Evolutionary conservation across 2,329 filamentous ascomycete species (phyloP).

Genomic region (Penicillium sp.): DNA sequence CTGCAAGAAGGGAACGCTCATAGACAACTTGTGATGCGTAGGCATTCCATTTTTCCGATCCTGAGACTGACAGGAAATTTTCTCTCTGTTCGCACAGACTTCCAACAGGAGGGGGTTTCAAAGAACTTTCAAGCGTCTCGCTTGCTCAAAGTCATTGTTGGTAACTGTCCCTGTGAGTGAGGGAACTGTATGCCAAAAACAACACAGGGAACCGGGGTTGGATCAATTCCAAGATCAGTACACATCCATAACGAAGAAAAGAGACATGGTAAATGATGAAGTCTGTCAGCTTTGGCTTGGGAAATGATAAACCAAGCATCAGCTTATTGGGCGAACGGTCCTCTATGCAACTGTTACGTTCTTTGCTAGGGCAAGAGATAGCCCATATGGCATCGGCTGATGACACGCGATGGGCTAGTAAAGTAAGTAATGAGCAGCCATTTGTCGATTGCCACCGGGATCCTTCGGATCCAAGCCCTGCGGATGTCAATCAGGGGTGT

Average conservation of each 20-base stretch:
- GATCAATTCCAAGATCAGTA: background rate
- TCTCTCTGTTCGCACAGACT: slow-evolving; percentile 3
- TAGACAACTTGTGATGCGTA: slow-evolving; percentile 3
- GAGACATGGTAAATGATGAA: slow-evolving; percentile 5
- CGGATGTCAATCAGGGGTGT: slow-evolving; percentile 15
- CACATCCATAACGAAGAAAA: background rate
- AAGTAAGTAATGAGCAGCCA: slow-evolving; percentile 9
- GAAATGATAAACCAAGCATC: slow-evolving; percentile 8
- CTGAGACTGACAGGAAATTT: background rate
- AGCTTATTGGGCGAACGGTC: slow-evolving; percentile 11
- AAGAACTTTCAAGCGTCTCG: background rate
- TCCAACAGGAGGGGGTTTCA: background rate
- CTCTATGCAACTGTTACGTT: slow-evolving; percentile 11
- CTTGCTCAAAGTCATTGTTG: background rate
- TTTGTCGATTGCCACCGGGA: slow-evolving; percentile 9
- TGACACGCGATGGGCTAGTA: slow-evolving; percentile 10
- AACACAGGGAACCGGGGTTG: background rate
- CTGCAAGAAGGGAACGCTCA: slow-evolving; percentile 6
- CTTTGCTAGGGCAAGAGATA: background rate
- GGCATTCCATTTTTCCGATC: slow-evolving; percentile 2
- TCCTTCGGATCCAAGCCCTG: slow-evolving; percentile 14
- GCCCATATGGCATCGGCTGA: slow-evolving; percentile 10
- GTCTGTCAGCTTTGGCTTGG: slow-evolving; percentile 15
- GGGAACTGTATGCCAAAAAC: background rate
- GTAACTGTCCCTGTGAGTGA: background rate